These are phyloP conservation scores for Microbotryum violaceum DNA, from an alignment of 1,284 basidiomycete genomes.

Conservation along the genomic window DNA sequence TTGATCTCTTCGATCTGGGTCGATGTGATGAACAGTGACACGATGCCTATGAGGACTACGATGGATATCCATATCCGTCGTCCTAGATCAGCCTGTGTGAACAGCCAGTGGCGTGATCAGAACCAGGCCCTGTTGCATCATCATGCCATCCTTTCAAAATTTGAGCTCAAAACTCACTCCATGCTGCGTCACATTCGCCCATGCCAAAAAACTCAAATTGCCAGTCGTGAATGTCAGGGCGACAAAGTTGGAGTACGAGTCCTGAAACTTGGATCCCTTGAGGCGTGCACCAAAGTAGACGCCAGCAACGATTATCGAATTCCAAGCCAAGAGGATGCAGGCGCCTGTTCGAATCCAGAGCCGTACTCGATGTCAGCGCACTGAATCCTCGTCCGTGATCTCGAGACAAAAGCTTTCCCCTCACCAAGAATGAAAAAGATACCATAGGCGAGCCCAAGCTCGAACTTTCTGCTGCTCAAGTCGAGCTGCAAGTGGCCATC, in stretches of 20 bases:
- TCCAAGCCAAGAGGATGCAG: constrained; percentile 29
- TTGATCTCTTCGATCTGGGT: constrained; percentile 23
- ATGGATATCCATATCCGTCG: constrained; percentile 21
- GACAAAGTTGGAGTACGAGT: constrained; percentile 27
- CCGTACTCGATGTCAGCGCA: neutral
- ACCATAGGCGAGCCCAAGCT: constrained; percentile 22
- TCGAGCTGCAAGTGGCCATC: neutral
- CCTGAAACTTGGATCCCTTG: constrained; percentile 20
- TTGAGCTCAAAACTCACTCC: constrained; percentile 1
- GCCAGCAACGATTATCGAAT: constrained; percentile 29
- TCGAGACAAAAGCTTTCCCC: neutral
- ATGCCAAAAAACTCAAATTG: constrained; percentile 32
- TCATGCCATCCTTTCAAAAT: too few species aligned
- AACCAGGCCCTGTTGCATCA: neutral
- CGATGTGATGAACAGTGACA: constrained; percentile 27
- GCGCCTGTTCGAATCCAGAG: constrained; percentile 8
- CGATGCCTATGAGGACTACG: constrained; percentile 13
- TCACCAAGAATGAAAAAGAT: constrained; percentile 25
- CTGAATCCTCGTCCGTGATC: neutral
- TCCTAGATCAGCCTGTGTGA: constrained; percentile 16
- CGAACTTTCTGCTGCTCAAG: constrained; percentile 7
- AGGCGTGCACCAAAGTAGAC: constrained; percentile 31
- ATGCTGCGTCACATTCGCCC: constrained; percentile 26
- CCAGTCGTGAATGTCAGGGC: constrained; percentile 32
- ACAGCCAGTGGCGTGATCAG: too few species aligned